Evolutionary conservation across 2,329 filamentous ascomycete species (phyloP), one percentile per base, ranked within the genome.

Genomic region (Diaporthe sp.): DNA sequence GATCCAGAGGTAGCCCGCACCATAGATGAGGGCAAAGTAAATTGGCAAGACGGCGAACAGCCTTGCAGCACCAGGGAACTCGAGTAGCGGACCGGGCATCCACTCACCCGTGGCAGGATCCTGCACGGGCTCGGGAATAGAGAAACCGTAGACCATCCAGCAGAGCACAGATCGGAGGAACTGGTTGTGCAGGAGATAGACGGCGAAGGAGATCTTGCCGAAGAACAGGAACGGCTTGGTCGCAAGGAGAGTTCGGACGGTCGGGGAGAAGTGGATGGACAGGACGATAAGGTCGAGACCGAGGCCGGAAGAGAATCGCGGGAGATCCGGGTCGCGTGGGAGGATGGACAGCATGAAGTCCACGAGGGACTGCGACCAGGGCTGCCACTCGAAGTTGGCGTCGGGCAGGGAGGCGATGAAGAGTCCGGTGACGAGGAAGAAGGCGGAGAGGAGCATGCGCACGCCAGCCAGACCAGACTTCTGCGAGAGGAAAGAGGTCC

Each of bases 171-270:
- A 75, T 4, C 74, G 72, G 51, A 75, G 74, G 71, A 75, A 72
- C 72, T 75, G 74, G 74, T 75, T 75, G 74, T 75, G 74, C 61
- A 75, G 72, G 44, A 75, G 68, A 51, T 75, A 75, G 19, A 74
- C 74, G 69, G 74, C 74, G 39, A 75, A 75, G 22, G 74, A 75
- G 32, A 75, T 68, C 55, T 73, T 73, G 69, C 74, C 74, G 68
- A 75, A 73, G 61, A 73, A 75, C 22, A 75, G 66, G 61, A 75
- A 75, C 1, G 74, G 74, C 68, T 70, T 75, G 55, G 61, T 74
- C n/a, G 74, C 70, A 37, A 75, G 72, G 22, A 75, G 15, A 50
- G 50, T 71, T 51, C 74, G 74, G 37, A 73, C 63, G 12, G 55
- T 68, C 59, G 63, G 70, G 25, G 74, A 75, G 63, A 75, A 75